Evolutionary conservation across 1,284 basidiomycete genomes (phyloP).

Genomic region (Papiliotrema fonsecae): DNA sequence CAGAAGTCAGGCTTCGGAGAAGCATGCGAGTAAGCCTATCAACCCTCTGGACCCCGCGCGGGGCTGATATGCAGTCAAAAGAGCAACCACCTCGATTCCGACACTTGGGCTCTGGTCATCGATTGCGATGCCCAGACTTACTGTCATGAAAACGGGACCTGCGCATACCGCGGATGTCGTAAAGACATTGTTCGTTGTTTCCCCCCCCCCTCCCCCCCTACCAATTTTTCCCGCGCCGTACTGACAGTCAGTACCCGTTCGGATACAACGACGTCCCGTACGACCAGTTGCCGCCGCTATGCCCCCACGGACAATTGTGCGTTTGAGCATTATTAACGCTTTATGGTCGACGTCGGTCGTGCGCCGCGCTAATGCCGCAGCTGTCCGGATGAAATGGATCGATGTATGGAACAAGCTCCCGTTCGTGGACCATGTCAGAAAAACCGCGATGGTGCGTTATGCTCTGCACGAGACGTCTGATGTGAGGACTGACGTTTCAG

Average conservation of each 20-base stretch:
- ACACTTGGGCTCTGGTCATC: conserved; percentile 68
- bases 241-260: conserved; percentile 39
- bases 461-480: neutral
- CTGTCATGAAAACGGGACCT: conserved; percentile 59
- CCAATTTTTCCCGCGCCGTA: neutral
- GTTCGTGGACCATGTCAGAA: conserved; percentile 72
- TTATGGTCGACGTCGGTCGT: neutral
- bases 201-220: too few species aligned
- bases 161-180: conserved; percentile 64
- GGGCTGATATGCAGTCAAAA: conserved; percentile 22
- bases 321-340: conserved; percentile 7
- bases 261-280: conserved; percentile 44
- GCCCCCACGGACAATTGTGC: conserved; percentile 52
- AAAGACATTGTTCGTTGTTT: conserved; percentile 60
- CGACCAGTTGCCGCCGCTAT: conserved; percentile 58
- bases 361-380: conserved; percentile 49
- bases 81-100: conserved; percentile 63
- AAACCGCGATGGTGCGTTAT: conserved; percentile 69
- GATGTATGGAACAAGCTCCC: conserved; percentile 59
- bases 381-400: conserved; percentile 78
- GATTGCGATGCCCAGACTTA: conserved; percentile 69
- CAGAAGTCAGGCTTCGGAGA: conserved; percentile 20
- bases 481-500: conserved; percentile 47
- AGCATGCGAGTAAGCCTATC: conserved; percentile 32
- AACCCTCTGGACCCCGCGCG: neutral